phyloP scores from a whole-genome alignment of 495 filamentous ascomycete genomes.

The Penicillium antarcticum region DNA sequence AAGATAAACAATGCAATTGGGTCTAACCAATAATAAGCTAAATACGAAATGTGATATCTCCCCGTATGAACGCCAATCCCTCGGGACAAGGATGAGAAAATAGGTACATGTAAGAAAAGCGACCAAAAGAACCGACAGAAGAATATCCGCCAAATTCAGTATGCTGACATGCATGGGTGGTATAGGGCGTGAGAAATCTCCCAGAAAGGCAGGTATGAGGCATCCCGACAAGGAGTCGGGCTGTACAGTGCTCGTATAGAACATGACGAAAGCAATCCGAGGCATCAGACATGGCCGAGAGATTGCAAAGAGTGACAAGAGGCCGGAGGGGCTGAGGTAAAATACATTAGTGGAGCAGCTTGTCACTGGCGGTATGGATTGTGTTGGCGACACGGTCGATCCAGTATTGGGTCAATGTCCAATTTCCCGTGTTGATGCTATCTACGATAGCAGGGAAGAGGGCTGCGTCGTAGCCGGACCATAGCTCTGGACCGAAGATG shows the following conservation, averaged over 20 bases:
- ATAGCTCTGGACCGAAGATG: slow-evolving; percentile 76
- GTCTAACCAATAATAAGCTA: neutral
- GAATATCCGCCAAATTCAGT: neutral
- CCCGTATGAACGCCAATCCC: slow-evolving; percentile 6
- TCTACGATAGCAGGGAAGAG: slow-evolving; percentile 87
- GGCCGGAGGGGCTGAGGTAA: slow-evolving; percentile 2
- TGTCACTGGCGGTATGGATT: slow-evolving; percentile 62
- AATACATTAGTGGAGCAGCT: slow-evolving; percentile 43
- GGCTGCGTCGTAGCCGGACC: slow-evolving; percentile 70
- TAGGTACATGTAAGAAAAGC: slow-evolving; percentile 3
- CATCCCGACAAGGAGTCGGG: slow-evolving; percentile 1
- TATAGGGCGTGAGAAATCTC: slow-evolving; percentile 13
- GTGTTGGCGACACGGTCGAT: slow-evolving; percentile 69
- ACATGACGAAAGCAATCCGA: slow-evolving; percentile 4
- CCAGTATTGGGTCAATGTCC: slow-evolving; percentile 64
- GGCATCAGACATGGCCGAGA: slow-evolving; percentile 12
- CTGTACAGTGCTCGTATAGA: slow-evolving; percentile 25
- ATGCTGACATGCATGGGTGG: slow-evolving; percentile 9
- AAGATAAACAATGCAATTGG: neutral
- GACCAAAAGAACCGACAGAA: neutral
- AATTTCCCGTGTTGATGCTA: slow-evolving; percentile 68
- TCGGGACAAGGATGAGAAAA: slow-evolving; percentile 4
- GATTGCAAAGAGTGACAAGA: neutral
- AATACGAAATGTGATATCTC: slow-evolving; percentile 7
- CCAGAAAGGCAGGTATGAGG: slow-evolving; percentile 15